Evolutionary conservation across 1,284 basidiomycete genomes (phyloP), one percentile per base, ranked within the genome.

Genomic region (Sutorius eximius): DNA sequence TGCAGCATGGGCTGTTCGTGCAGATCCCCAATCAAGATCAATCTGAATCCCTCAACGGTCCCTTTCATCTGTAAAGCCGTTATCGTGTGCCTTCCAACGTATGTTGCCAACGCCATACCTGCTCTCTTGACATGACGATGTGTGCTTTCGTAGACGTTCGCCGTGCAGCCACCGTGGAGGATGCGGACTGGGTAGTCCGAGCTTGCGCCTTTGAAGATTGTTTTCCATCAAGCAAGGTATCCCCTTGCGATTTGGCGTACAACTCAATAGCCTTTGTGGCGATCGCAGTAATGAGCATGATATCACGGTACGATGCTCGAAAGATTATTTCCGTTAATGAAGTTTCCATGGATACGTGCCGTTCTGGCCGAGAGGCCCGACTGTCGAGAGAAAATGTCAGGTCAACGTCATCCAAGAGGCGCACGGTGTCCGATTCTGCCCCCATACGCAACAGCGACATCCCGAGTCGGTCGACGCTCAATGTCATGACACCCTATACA

Each of bases 371-470:
- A 15, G 86, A 82, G n/a, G 83, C 80, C 5, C 91, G 85, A 57
- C 81, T 93, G 71, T 98, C 95, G 60, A 97, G 77, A 9, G 94
- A 89, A 44, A 98, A 77, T 0, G 93, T 91, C 46, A 98, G 66
- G 69, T 97, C 93, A 47, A 98, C 80, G 59, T 98, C 92, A 71
- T 99, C 97, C 61, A 99, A 77, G 75, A 99, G 94, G 38, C 93
- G 86, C 43, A 96, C 89, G 41, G 84, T 87, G 59, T 99, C 96
- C 3, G 86, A 79, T 40, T 84, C 80, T 58, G 83, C 82, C 61
- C 92, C 92, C 95, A 99, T 99, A 27, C 82, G 81, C 58, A 89
- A 86, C 42, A 99, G 80, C 16, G 95, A 98, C 95, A 99, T 98
- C 41, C 96, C 97, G 11, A 98, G 79, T 51, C 83, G 83, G 55